Base-by-base conservation (phyloP, 1,139 yeast genomes). In the Suhomyces coccinellae region DNA sequence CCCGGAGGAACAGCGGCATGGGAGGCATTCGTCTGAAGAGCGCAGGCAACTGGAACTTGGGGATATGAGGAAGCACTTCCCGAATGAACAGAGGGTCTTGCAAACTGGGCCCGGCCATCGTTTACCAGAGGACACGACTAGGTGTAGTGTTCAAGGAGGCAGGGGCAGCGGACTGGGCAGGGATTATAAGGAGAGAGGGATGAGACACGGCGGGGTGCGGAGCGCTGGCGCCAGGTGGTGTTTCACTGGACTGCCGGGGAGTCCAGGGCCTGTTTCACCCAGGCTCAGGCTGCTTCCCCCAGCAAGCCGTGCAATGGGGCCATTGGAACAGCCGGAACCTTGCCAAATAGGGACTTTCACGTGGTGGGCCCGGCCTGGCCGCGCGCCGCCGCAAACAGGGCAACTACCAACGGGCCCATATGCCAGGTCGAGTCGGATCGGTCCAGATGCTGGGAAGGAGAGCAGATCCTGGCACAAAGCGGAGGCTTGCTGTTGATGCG, bases 1-100 rank as follows among this genome's bases (percentile, higher is more conserved):
- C 47, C 13, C 36, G 41, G 33, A 54, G 52, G 30, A 53, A 53
- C 51, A 38, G 48, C 33, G 50, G 52, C 35, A 28, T 31, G 17
- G 43, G 36, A 38, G 43, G 38, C 41, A 47, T 31, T 37, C 40
- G 46, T 34, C 37, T 47, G 31, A 49, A 43, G 9, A 52, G 29
- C 29, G 39, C 49, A 5, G 53, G 49, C n/a, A 52, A 35, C 31
- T 44, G 53, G 40, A 52, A 45, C 30, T 34, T 46, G 43, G 45
- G 26, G 27, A 35, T 35, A 17, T 15, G 27, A 7, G 36, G 38
- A 28, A 32, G 36, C 17, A 36, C 36, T 10, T 22, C 34, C n/a
- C 15, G 32, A 11, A 39, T 16, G 31, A 28, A 32, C 34, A 38
- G 30, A 14, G 34, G 35, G 39, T 24, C 29, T 22, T 36, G 24